phyloP scores from a whole-genome alignment of 2,329 filamentous ascomycete genomes.

The Emmonsiellopsis sp. region DNA sequence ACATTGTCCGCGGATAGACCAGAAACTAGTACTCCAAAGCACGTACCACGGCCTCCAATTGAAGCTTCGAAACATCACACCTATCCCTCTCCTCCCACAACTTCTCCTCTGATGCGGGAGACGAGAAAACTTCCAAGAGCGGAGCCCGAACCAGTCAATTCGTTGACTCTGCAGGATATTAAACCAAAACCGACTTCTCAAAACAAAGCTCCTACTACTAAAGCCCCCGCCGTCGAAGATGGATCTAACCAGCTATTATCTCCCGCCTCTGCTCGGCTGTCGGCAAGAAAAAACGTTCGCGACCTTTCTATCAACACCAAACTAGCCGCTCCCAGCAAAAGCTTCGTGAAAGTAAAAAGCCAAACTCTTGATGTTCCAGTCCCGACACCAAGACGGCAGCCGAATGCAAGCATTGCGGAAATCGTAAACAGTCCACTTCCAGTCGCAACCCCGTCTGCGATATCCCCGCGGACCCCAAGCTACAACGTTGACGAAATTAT shows the following conservation, averaged over 20 bases:
- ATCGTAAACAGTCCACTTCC: constrained; percentile 34
- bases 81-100: neutral
- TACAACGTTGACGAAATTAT: constrained; percentile 33
- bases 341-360: constrained; percentile 26
- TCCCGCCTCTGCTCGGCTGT: constrained; percentile 2
- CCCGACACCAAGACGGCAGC: constrained; percentile 10
- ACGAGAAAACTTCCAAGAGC: neutral
- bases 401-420: constrained; percentile 31
- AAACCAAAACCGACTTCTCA: neutral
- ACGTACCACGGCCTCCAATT: neutral
- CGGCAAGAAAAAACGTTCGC: constrained; percentile 27
- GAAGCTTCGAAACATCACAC: neutral
- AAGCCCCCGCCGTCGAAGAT: neutral
- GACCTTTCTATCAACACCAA: constrained; percentile 34
- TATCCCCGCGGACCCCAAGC: constrained; percentile 17
- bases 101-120: neutral
- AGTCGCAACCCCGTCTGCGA: constrained; percentile 17
- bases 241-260: constrained; percentile 1
- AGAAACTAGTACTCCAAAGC: neutral
- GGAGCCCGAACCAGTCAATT: neutral
- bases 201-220: neutral
- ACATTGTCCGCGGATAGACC: neutral
- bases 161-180: neutral
- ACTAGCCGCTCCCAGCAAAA: constrained; percentile 24
- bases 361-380: constrained; percentile 14